Evolutionary conservation across 768 basidiomycete species (phyloP).

Genomic region (Austroboletus eburneus): DNA sequence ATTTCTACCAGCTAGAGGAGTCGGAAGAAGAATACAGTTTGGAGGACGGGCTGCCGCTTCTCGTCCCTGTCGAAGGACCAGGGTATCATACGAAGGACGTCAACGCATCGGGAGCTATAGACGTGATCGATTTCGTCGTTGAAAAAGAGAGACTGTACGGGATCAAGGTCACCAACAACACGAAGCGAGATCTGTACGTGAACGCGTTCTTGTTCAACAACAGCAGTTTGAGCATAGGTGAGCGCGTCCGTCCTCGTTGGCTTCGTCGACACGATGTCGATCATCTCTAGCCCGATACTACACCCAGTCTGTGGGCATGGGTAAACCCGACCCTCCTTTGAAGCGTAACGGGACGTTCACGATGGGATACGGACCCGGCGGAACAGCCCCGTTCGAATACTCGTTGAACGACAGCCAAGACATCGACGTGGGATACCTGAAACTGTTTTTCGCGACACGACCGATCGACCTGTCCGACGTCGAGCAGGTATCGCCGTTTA

Average conservation of each 20-base stretch:
- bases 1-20: constrained; percentile 7
- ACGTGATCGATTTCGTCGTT: constrained; percentile 18
- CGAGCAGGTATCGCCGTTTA: constrained; percentile 32
- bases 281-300: constrained; percentile 9
- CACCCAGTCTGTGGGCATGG: not conserved
- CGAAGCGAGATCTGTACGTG: constrained; percentile 32
- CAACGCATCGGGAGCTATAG: not conserved
- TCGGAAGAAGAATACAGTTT: constrained; percentile 1
- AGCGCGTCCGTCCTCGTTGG: not conserved
- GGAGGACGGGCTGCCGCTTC: not conserved
- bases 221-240: constrained; percentile 36
- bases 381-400: constrained; percentile 31
- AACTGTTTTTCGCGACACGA: constrained; percentile 38
- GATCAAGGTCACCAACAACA: constrained; percentile 34
- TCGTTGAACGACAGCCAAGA: constrained; percentile 26
- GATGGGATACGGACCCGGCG: constrained; percentile 40
- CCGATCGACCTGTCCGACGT: constrained; percentile 35
- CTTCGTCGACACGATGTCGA: not conserved
- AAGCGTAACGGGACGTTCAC: constrained; percentile 14
- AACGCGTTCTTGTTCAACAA: constrained; percentile 43
- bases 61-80: not conserved
- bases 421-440: constrained; percentile 41
- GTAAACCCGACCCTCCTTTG: constrained; percentile 6
- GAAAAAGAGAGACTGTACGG: constrained; percentile 29
- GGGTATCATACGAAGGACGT: constrained; percentile 4